Conservation (phyloP, 2,329 filamentous ascomycete genomes). For the Xylaria sp. region DNA sequence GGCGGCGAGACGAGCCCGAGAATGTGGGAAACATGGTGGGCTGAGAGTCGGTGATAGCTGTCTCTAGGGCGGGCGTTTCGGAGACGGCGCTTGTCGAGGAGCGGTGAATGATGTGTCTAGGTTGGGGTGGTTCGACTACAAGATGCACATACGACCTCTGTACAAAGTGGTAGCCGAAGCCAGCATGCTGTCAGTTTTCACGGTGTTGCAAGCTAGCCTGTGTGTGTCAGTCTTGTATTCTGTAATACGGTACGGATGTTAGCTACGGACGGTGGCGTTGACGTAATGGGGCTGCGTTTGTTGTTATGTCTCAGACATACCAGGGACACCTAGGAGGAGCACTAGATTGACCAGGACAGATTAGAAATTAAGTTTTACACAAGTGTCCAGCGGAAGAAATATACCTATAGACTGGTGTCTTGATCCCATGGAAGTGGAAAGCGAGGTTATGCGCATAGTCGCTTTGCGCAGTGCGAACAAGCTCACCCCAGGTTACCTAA, state of each 20-base stretch:
- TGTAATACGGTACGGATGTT: constrained; percentile 5
- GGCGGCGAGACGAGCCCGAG: constrained; percentile 84
- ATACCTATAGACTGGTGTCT: background rate
- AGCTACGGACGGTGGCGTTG: constrained; percentile 21
- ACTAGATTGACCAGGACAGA: background rate
- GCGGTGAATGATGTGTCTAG: background rate
- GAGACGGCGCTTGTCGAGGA: constrained; percentile 2
- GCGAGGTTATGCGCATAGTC: constrained; percentile 28
- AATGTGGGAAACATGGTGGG: constrained; percentile 87
- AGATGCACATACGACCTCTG: constrained; percentile 15
- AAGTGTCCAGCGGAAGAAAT: constrained; percentile 1
- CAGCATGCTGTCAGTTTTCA: constrained; percentile 28
- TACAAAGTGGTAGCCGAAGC: constrained; percentile 12
- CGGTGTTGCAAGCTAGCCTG: constrained; percentile 7
- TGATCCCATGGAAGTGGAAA: constrained; percentile 8
- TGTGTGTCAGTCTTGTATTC: background rate
- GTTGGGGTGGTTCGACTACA: background rate
- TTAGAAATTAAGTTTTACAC: background rate
- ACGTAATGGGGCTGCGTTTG: constrained; percentile 31
- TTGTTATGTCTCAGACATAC: background rate
- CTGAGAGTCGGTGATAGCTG: constrained; percentile 9
- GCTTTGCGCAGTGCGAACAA: constrained; percentile 34
- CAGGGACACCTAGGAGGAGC: background rate
- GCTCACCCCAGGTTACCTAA: constrained; percentile 14
- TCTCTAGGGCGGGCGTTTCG: background rate